These are phyloP conservation scores for Flaveria sonorensis DNA, from an alignment of 129 eudicot genomes.

Conservation along the genomic window DNA sequence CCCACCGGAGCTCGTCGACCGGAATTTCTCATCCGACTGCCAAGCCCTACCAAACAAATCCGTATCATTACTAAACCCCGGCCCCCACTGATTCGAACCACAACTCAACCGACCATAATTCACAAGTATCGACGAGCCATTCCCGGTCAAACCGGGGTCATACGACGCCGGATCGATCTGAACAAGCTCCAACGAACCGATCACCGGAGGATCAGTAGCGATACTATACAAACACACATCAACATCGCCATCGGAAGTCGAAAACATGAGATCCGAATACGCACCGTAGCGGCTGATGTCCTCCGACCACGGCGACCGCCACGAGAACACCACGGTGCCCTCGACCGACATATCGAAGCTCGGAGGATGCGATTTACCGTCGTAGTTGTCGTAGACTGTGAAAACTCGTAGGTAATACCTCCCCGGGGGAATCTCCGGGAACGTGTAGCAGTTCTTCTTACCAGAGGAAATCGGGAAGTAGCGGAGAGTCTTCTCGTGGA, in stretches of 20 bases:
- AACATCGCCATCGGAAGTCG: slow-evolving; percentile 50
- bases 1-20: slow-evolving; percentile 31
- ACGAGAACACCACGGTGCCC: slow-evolving; percentile 75
- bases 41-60: slow-evolving; percentile 80
- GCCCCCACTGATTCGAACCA: slow-evolving; percentile 91
- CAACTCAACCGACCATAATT: slow-evolving; percentile 82
- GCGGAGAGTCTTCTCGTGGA: slow-evolving; percentile 76
- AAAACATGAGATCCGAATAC: slow-evolving; percentile 80
- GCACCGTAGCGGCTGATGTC: slow-evolving; percentile 60
- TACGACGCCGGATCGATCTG: slow-evolving; percentile 74
- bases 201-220: slow-evolving; percentile 92
- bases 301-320: slow-evolving; percentile 94
- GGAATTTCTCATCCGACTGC: slow-evolving; percentile 70
- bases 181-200: slow-evolving; percentile 67
- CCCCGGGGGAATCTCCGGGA: slow-evolving; percentile 56
- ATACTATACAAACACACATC: slow-evolving; percentile 86
- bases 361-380: slow-evolving; percentile 82
- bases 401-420: slow-evolving; percentile 69
- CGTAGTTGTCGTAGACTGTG: slow-evolving; percentile 88
- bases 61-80: slow-evolving; percentile 87
- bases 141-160: slow-evolving; percentile 43
- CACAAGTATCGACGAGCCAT: slow-evolving; percentile 53
- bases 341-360: slow-evolving; percentile 83
- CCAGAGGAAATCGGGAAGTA: slow-evolving; percentile 83
- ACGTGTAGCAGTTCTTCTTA: slow-evolving; percentile 83